Percentiles rank a stretch among this genome's conserved stretches.
phyloP scores from a whole-genome alignment of 768 basidiomycete genomes.

The Leccinum subtestaceum region DNA sequence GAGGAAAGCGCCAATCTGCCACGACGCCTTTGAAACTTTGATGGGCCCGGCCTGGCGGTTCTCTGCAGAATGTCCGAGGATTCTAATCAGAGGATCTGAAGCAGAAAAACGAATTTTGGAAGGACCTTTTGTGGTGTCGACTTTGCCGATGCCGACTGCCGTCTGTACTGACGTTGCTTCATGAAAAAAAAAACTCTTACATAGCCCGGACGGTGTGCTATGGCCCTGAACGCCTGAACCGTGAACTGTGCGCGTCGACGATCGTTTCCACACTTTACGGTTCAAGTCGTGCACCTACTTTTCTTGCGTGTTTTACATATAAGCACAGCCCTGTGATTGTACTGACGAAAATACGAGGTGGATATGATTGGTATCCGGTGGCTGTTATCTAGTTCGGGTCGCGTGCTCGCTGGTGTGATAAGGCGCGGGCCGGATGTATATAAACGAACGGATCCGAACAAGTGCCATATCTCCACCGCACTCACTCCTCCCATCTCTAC shows the following conservation, averaged over 20 bases:
- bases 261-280: background rate
- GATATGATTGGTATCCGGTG: background rate
- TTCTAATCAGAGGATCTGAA: background rate
- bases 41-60: background rate
- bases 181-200: background rate
- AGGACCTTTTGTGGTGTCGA: background rate
- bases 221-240: background rate
- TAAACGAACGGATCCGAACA: constrained; percentile 19
- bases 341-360: background rate
- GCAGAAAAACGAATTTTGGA: background rate
- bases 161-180: background rate
- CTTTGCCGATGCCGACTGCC: background rate
- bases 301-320: background rate
- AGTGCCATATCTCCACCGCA: constrained; percentile 7
- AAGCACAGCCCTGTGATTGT: background rate
- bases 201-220: background rate
- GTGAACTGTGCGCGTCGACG: background rate
- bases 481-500: constrained; percentile 1
- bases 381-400: constrained; percentile 7
- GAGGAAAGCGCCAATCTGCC: background rate
- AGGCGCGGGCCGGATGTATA: constrained; percentile 21
- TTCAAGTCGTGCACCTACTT: background rate
- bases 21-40: constrained; percentile 1
- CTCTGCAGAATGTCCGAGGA: background rate
- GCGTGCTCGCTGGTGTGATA: constrained; percentile 15